phyloP scores from a whole-genome alignment of 1,139 yeast species.

The Yamadazyma conglobata region DNA sequence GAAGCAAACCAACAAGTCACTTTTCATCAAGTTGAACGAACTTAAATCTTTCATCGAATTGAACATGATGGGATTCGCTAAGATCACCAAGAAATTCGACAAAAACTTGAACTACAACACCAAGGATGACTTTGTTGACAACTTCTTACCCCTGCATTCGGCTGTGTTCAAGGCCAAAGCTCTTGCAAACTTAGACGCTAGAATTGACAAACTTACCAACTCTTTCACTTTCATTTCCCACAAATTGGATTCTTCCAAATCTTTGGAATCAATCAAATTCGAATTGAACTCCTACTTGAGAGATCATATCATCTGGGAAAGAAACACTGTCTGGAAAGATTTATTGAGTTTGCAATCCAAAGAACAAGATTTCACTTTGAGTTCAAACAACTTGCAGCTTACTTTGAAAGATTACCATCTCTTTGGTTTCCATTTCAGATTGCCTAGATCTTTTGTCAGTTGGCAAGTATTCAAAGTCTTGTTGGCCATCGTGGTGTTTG shows the following conservation, averaged over 20 bases:
- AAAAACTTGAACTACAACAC: slow-evolving; percentile 67
- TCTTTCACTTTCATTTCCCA: slow-evolving; percentile 46
- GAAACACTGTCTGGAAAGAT: slow-evolving; percentile 96
- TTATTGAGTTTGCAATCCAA: slow-evolving; percentile 83
- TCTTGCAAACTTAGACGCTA: slow-evolving; percentile 37
- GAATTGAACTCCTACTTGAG: slow-evolving; percentile 75
- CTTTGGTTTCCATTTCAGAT: slow-evolving; percentile 17
- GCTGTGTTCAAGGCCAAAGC: slow-evolving; percentile 45
- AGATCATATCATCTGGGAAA: slow-evolving; percentile 94
- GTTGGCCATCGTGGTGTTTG: slow-evolving; percentile 41
- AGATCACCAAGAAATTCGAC: slow-evolving; percentile 87
- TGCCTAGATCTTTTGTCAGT: slow-evolving; percentile 31
- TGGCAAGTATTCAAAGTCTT: slow-evolving; percentile 44
- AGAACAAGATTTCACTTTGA: slow-evolving; percentile 24
- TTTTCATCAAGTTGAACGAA: slow-evolving; percentile 78
- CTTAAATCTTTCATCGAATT: slow-evolving; percentile 77
- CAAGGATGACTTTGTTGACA: slow-evolving; percentile 49
- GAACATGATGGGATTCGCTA: slow-evolving; percentile 83
- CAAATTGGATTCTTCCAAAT: slow-evolving; percentile 25
- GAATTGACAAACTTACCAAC: slow-evolving; percentile 45
- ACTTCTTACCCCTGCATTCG: slow-evolving; percentile 41
- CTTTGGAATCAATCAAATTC: slow-evolving; percentile 51
- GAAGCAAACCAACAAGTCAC: slow-evolving; percentile 60
- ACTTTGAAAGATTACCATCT: slow-evolving; percentile 11
- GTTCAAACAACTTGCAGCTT: slow-evolving; percentile 20